phyloP scores from a whole-genome alignment of 2,329 filamentous ascomycete genomes.

The Pestalotiopsis sp. region DNA sequence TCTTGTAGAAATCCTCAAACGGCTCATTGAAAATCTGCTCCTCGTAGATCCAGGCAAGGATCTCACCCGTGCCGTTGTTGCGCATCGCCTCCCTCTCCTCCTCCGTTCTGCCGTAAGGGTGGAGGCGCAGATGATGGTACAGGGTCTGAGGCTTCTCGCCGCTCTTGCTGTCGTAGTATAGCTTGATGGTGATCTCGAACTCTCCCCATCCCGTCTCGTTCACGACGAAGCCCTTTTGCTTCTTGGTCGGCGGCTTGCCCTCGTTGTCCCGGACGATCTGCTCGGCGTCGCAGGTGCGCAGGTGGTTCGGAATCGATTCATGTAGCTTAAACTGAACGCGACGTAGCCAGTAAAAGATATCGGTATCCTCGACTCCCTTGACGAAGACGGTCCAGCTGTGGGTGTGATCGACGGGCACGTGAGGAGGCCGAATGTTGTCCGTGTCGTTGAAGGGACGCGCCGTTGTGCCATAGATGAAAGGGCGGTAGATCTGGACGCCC shows the following conservation, averaged over 20 bases:
- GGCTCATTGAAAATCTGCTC: constrained; percentile 98
- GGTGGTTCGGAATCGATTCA: constrained; percentile 91
- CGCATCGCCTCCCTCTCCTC: constrained; percentile 67
- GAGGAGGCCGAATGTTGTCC: constrained; percentile 75
- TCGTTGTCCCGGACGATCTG: constrained; percentile 33
- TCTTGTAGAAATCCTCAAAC: constrained; percentile 87
- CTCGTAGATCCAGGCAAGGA: constrained; percentile 84
- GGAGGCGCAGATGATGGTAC: constrained; percentile 88
- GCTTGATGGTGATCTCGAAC: constrained; percentile 93
- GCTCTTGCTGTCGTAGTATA: constrained; percentile 88
- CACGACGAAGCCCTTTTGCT: constrained; percentile 70
- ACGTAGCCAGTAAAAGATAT: constrained; percentile 93
- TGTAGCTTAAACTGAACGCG: constrained; percentile 98
- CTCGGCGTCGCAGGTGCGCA: constrained; percentile 64
- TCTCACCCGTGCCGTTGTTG: constrained; percentile 62
- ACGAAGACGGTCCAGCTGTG: constrained; percentile 97
- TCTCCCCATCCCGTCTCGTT: constrained; percentile 97
- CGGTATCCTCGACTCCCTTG: constrained; percentile 83
- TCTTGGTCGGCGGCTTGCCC: constrained; percentile 44
- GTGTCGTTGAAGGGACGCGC: constrained; percentile 78
- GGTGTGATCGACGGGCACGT: constrained; percentile 86
- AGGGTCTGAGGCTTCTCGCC: constrained; percentile 95
- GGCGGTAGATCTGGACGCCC: constrained; percentile 64
- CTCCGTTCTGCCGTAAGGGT: constrained; percentile 85
- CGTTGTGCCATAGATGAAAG: constrained; percentile 78